Conservation (phyloP, 768 basidiomycete genomes). For the Cubamyces sp. region DNA sequence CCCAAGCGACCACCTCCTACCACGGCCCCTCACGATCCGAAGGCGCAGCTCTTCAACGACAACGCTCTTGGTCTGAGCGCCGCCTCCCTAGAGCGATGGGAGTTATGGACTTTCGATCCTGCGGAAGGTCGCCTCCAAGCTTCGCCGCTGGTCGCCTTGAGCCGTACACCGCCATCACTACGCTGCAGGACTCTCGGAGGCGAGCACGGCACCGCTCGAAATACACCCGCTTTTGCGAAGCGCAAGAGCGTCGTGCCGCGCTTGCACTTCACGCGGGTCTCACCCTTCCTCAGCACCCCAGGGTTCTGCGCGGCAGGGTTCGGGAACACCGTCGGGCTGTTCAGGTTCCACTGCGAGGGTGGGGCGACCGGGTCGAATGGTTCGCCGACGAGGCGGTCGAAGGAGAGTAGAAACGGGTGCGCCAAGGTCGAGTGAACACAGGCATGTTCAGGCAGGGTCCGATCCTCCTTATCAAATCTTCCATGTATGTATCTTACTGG, state of each 20-base stretch:
- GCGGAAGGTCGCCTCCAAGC: conserved; percentile 49
- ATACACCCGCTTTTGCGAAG: conserved; percentile 9
- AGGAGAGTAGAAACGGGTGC: conserved; percentile 10
- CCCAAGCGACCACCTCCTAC: conserved; percentile 9
- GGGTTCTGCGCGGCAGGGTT: conserved; percentile 70
- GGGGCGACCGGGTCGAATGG: neutral
- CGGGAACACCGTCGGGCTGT: conserved; percentile 75
- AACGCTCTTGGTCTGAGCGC: conserved; percentile 53
- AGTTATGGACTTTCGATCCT: conserved; percentile 79
- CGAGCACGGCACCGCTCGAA: conserved; percentile 3
- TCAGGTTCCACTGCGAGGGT: conserved; percentile 36
- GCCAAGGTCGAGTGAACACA: conserved; percentile 13
- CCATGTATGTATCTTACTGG: conserved; percentile 10
- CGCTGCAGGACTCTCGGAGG: conserved; percentile 1
- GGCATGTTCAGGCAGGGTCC: neutral
- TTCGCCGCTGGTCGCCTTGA: conserved; percentile 55
- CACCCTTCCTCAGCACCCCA: conserved; percentile 55
- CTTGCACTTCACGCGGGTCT: conserved; percentile 81
- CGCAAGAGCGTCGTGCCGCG: conserved; percentile 47
- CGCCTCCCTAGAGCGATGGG: conserved; percentile 79
- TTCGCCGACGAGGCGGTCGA: conserved; percentile 12
- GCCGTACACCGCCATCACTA: conserved; percentile 28
- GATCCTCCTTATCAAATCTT: neutral
- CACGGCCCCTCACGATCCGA: conserved; percentile 30
- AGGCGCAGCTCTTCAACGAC: conserved; percentile 18